Evolutionary conservation across 352 stramenopile genomes (phyloP).

Genomic region (Saprolegnia diclina): DNA sequence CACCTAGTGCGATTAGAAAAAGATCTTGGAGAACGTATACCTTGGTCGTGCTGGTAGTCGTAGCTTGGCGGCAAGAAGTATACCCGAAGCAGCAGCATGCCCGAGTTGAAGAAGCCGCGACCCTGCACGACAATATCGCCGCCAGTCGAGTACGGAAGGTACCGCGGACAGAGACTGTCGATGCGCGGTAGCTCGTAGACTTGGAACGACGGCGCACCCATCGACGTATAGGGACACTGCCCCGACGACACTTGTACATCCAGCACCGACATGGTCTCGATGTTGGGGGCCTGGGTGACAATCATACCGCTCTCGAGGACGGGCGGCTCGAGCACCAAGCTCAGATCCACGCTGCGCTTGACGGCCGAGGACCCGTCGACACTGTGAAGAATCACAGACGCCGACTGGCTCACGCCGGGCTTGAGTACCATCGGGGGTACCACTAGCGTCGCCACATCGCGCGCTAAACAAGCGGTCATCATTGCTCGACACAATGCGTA

Average conservation of each 20-base stretch:
- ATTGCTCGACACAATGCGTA: not conserved
- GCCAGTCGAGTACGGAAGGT: constrained; percentile 19
- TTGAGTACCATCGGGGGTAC: too few relatives aligned
- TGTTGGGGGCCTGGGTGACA: not conserved
- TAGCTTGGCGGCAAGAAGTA: not conserved
- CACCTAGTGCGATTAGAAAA: not conserved
- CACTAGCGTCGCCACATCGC: too few relatives aligned
- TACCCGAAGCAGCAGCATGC: constrained; percentile 1
- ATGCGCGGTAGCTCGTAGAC: constrained; percentile 22
- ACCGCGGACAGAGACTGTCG: not conserved
- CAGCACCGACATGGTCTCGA: not conserved
- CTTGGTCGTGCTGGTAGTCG: constrained; percentile 13
- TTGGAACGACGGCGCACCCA: not conserved
- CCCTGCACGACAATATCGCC: constrained; percentile 2
- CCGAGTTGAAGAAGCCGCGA: constrained; percentile 23
- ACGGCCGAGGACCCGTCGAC: not conserved
- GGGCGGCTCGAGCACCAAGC: not conserved
- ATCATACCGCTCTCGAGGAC: constrained; percentile 10
- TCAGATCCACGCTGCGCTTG: constrained; percentile 6
- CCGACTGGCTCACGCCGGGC: not conserved
- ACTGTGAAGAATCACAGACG: constrained; percentile 4
- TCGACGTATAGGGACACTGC: not conserved
- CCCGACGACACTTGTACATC: constrained; percentile 17
- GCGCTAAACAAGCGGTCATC: too few relatives aligned
- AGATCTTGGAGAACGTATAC: not conserved